phyloP scores from a whole-genome alignment of 371 early-diverging fungal species.

The Mortierella sp. region DNA sequence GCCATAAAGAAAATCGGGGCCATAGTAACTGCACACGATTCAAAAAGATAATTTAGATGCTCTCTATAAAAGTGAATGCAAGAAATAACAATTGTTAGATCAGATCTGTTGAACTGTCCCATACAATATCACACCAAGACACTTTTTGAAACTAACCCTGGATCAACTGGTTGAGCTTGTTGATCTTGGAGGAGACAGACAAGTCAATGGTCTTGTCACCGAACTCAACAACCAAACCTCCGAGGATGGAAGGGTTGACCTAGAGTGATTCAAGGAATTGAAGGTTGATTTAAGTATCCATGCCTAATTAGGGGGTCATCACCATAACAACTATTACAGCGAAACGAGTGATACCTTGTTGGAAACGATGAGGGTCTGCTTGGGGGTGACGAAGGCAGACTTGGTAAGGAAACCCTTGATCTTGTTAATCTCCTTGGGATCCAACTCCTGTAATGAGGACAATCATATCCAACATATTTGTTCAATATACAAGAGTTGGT shows the following conservation, averaged over 20 bases:
- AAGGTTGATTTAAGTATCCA: background rate
- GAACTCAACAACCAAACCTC: slow-evolving; percentile 96
- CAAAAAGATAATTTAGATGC: slow-evolving; percentile 30
- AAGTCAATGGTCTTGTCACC: slow-evolving; percentile 99
- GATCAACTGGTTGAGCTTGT: slow-evolving; percentile 95
- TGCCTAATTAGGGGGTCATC: background rate
- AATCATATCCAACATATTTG: background rate
- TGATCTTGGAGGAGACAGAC: slow-evolving; percentile 93
- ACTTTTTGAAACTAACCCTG: slow-evolving; percentile 20
- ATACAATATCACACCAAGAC: background rate
- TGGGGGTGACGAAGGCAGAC: slow-evolving; percentile 71
- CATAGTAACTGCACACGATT: background rate
- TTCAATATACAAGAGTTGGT: background rate
- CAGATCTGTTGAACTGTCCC: background rate
- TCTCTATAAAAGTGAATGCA: slow-evolving; percentile 13
- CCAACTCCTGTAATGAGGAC: slow-evolving; percentile 53
- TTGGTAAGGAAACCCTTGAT: slow-evolving; percentile 74
- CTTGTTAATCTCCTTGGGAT: slow-evolving; percentile 69
- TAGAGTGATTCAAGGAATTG: slow-evolving; percentile 25
- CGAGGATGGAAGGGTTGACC: slow-evolving; percentile 93
- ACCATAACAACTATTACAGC: background rate
- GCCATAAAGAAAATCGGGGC: background rate
- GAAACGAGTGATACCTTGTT: slow-evolving; percentile 80
- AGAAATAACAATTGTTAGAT: background rate
- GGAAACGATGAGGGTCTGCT: slow-evolving; percentile 80